Conservation (phyloP, 176 grass and related monocot genomes). For the Coix lacrymajobi region DNA sequence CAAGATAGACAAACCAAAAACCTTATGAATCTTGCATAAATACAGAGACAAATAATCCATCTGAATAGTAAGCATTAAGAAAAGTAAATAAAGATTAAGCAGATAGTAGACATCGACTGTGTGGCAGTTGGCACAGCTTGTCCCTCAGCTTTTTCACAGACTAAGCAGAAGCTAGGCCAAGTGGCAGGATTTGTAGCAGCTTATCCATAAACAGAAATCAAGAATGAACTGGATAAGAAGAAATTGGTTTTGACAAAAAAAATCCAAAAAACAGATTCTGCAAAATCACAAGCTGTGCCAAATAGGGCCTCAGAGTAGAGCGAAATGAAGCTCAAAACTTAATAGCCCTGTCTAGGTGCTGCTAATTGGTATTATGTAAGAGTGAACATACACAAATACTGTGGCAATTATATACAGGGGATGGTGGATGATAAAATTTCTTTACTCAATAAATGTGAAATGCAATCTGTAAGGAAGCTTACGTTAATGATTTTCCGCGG, state of each 20-base stretch:
- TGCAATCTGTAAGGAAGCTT: constrained; percentile 15
- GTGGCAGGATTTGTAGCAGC: background rate
- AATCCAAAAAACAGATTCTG: background rate
- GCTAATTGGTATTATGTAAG: background rate
- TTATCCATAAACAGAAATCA: background rate
- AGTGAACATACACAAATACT: background rate
- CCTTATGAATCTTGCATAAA: background rate
- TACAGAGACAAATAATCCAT: background rate
- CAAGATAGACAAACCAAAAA: background rate
- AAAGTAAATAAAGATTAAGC: background rate
- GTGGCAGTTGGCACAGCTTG: background rate
- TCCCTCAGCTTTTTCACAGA: background rate
- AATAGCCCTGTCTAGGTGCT: background rate
- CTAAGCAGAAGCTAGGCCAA: background rate
- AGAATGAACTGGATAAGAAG: background rate
- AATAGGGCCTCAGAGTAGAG: background rate
- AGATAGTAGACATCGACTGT: background rate
- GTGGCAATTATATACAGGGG: background rate
- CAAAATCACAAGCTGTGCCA: background rate
- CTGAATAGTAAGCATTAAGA: background rate
- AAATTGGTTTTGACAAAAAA: background rate
- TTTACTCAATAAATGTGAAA: background rate
- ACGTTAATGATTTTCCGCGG: constrained; percentile 61
- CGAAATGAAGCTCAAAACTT: background rate
- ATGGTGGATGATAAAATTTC: background rate